Evolutionary conservation across 805 yeast species (phyloP), one percentile per base, ranked within the genome.

Genomic region (Wickerhamomyces rabaulensis): DNA sequence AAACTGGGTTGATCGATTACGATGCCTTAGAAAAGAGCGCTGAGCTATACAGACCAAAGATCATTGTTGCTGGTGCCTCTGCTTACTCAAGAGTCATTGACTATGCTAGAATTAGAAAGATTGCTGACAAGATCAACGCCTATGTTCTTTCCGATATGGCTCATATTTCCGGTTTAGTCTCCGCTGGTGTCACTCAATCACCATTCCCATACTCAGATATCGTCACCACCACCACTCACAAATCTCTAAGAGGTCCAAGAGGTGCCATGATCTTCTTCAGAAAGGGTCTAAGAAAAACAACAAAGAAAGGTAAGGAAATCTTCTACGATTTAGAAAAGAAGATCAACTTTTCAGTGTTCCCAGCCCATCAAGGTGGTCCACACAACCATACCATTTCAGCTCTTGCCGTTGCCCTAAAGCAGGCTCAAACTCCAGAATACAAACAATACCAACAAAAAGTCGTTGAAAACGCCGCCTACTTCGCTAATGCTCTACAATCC

Each of bases 351-450:
- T 90, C 97, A 9, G 99, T 94, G 46, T 94, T 94, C 92, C 99
- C 99, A 62, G 99, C 96, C 57, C 99, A 94, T 73, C 99, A 94
- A 77, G 99, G 99, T 77, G 99, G 99, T 67, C 99, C 99, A 61
- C 98, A 94, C 74, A 94, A 94, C 78, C 99, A 94, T 75, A 94
- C 99, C 57, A 94, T 94, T 66, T 85, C 97, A 58, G 99, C 98
- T 31, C 74, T 94, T 62, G 97, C 98, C 16, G 94, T 91, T 54
- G 98, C 99, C 44, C 80, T 94, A 67, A 90, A 90, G 68, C 99
- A 94, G 75, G 95, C 96, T 51, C 76, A 80, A 54, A 75, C 88
- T 44, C 95, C 95, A 50, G 97, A 91, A 69, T 94, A 84, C 74
- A 86, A 80, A 68, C 86, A 80, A 63, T 92, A 92, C 74, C 99